Percentiles rank a stretch among this genome's conserved stretches.
Evolutionary conservation across 2,329 filamentous ascomycete genomes (phyloP).

Genomic region (Onygenales sp.): DNA sequence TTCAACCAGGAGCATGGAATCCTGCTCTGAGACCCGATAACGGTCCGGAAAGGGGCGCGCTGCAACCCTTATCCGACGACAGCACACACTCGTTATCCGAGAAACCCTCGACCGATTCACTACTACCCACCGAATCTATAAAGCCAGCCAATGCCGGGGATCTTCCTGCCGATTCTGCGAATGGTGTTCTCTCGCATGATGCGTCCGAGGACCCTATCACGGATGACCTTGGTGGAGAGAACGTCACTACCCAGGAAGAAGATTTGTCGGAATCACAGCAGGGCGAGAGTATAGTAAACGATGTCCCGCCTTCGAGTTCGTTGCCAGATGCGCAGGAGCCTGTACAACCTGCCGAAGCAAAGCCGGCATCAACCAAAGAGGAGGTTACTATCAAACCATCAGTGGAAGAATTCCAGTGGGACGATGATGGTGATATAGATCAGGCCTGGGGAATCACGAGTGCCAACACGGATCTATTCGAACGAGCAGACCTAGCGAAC

Average conservation of each 20-base stretch:
- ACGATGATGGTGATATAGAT: not conserved
- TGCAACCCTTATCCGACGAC: not conserved
- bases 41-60: conserved; percentile 7
- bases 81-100: not conserved
- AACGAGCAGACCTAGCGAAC: conserved; percentile 7
- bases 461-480: conserved; percentile 7
- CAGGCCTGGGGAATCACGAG: not conserved
- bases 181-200: not conserved
- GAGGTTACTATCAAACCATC: not conserved
- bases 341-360: not conserved
- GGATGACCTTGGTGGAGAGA: not conserved
- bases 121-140: not conserved
- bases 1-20: conserved; percentile 41
- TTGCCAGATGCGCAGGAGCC: not conserved
- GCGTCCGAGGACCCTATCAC: not conserved
- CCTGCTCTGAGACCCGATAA: conserved; percentile 43
- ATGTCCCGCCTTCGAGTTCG: not conserved
- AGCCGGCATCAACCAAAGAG: not conserved
- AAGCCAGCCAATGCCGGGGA: not conserved
- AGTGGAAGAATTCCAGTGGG: not conserved
- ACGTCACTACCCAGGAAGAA: not conserved
- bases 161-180: not conserved
- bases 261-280: not conserved
- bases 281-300: not conserved
- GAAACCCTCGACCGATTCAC: not conserved